A percentile compares a stretch with the other conserved stretches of the same genome.
Evolutionary conservation across 106 monocot species (phyloP).

Genomic region (Acanthochlamys bracteata): DNA sequence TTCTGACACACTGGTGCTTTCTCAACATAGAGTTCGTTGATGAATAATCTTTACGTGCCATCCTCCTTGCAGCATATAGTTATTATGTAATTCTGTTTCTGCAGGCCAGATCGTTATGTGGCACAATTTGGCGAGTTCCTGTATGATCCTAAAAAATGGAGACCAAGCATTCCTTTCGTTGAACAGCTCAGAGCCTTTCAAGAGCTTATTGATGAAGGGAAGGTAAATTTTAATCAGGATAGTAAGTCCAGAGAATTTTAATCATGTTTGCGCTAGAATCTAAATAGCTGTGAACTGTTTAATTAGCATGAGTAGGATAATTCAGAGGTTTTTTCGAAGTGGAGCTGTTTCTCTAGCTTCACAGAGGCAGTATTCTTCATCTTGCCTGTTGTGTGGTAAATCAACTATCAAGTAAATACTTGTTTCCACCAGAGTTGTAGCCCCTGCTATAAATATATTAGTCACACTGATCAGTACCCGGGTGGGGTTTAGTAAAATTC

Average conservation of each 20-base stretch:
- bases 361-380: too few species aligned
- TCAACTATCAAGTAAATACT: too few species aligned
- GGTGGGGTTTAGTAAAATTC: too few species aligned
- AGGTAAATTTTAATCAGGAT: slow-evolving; percentile 35
- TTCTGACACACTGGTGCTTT: too few species aligned
- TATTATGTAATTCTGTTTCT: background rate
- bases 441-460: too few species aligned
- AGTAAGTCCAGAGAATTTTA: background rate
- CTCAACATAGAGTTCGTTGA: too few species aligned
- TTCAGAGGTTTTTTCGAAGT: too few species aligned
- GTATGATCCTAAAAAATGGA: slow-evolving; percentile 79
- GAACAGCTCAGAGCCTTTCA: slow-evolving; percentile 82
- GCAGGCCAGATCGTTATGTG: slow-evolving; percentile 97
- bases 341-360: too few species aligned
- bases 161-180: slow-evolving; percentile 70
- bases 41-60: background rate
- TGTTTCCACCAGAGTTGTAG: too few species aligned
- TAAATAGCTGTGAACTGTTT: background rate
- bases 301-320: too few species aligned
- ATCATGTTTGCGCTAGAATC: background rate
- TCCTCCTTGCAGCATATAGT: background rate
- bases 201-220: slow-evolving; percentile 76
- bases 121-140: slow-evolving; percentile 79
- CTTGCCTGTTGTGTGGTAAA: too few species aligned
- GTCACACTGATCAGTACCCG: too few species aligned